Percentiles rank a stretch among this genome's conserved stretches.
phyloP scores from a whole-genome alignment of 2,329 filamentous ascomycete genomes.

The Orbilia ellipsospora region DNA sequence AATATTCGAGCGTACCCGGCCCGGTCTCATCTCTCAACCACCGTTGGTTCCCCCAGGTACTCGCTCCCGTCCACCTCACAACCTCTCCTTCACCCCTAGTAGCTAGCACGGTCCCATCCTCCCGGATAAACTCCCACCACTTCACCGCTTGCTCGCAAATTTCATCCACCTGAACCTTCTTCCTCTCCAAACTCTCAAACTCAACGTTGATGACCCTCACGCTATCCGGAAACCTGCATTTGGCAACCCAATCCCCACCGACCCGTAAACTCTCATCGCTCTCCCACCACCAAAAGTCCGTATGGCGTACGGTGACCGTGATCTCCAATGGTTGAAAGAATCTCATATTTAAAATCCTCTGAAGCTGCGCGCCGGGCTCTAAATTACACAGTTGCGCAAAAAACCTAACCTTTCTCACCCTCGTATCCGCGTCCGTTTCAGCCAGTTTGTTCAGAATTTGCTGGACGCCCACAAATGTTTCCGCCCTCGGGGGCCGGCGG shows the following conservation, averaged over 20 bases:
- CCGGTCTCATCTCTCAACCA: constrained; percentile 65
- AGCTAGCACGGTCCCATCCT: background rate
- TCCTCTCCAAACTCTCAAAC: constrained; percentile 66
- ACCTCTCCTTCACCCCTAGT: constrained; percentile 58
- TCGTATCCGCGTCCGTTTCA: constrained; percentile 56
- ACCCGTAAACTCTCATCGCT: constrained; percentile 62
- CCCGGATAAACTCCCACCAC: constrained; percentile 21
- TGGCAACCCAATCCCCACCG: constrained; percentile 63
- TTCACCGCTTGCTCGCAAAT: constrained; percentile 63
- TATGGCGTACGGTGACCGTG: constrained; percentile 66
- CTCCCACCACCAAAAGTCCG: constrained; percentile 67
- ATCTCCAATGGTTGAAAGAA: constrained; percentile 62
- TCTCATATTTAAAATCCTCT: constrained; percentile 58
- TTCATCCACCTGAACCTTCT: constrained; percentile 64
- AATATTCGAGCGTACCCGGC: constrained; percentile 64
- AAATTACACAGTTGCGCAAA: constrained; percentile 65
- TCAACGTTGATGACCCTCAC: constrained; percentile 64
- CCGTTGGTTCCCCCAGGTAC: constrained; percentile 62
- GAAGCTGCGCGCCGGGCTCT: constrained; percentile 59
- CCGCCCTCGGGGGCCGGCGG: constrained; percentile 60
- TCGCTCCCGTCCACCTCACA: constrained; percentile 65
- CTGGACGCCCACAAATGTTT: constrained; percentile 56
- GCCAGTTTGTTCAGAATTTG: constrained; percentile 9
- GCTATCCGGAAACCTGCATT: constrained; percentile 60
- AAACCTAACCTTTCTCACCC: constrained; percentile 61